Conservation (phyloP, 352 stramenopile species). For the Elongisporangium undulatum region DNA sequence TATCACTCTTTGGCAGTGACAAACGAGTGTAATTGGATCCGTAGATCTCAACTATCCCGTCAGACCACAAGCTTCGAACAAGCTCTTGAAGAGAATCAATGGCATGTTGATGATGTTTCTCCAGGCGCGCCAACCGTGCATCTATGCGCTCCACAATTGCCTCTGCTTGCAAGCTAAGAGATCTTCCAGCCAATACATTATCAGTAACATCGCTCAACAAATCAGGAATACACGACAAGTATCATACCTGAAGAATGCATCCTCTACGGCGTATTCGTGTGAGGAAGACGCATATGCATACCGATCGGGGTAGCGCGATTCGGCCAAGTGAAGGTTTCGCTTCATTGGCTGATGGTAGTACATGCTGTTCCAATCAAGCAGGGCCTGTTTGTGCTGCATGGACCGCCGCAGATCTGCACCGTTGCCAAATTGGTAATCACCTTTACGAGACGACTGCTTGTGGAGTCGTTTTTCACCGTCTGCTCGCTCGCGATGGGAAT, state of each 20-base stretch:
- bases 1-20: slow-evolving; percentile 93
- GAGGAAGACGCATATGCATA: slow-evolving; percentile 13
- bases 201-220: slow-evolving; percentile 3
- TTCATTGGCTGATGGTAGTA: slow-evolving; percentile 5
- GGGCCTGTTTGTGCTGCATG: background rate
- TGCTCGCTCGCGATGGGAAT: background rate
- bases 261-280: slow-evolving; percentile 14
- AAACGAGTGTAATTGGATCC: slow-evolving; percentile 96
- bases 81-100: slow-evolving; percentile 38
- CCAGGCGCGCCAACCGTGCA: slow-evolving; percentile 25
- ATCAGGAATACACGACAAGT: slow-evolving; percentile 6
- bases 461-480: background rate
- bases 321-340: slow-evolving; percentile 1
- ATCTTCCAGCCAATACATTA: background rate
- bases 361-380: background rate
- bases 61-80: slow-evolving; percentile 72
- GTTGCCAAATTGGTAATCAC: background rate
- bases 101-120: slow-evolving; percentile 41
- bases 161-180: slow-evolving; percentile 46
- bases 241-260: slow-evolving; percentile 24
- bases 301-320: background rate
- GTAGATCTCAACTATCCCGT: slow-evolving; percentile 93
- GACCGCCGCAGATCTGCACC: background rate
- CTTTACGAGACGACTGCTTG: background rate
- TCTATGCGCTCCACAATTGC: slow-evolving; percentile 51